Evolutionary conservation across 2,329 filamentous ascomycete species (phyloP), one percentile per base, ranked within the genome.

Genomic region (Coniochaeta sp.): DNA sequence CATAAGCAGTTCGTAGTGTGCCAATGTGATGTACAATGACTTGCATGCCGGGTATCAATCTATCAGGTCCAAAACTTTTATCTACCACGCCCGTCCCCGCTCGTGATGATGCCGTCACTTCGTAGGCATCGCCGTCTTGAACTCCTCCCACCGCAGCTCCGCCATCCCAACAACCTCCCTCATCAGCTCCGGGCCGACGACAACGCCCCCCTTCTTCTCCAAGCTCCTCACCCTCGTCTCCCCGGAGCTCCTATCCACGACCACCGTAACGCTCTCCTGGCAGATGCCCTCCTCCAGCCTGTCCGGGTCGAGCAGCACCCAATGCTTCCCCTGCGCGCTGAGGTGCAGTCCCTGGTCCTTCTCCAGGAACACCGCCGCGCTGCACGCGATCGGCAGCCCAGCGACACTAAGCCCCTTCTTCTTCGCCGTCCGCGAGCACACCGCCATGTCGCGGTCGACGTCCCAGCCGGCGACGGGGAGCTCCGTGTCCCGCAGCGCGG

Each of bases 281-380:
- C 91, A 96, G 50, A 96, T 75, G 9, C 83, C 84, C 76, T 98
- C 95, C 76, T 99, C 95, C 66, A 96, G 88, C 24, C 86, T 84
- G 75, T 99, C 95, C 2, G 91, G 91, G 75, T 99, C 95, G 7
- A 89, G 85, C 60, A 99, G 75, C 2, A 97, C 78, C 91, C 92
- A 96, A 69, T 79, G 81, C 68, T 78, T 81, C 17, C 64, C 62
- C 40, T 16, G 42, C 40, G 36, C 54, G 3, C 26, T 24, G 72
- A 75, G 64, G 70, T 59, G 55, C 59, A 67, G 73, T 60, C 77
- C 75, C 30, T 78, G 78, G 70, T 82, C 83, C 72, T 79, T 81
- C 56, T 87, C 87, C 55, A 83, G 86, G 70, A 96, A 96, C 10
- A 97, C 86, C 8, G 83, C 85, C 64, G 90, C 92, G 0, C 89